Evolutionary conservation across 768 basidiomycete genomes (phyloP).

Genomic region (Pleurotus eryngii): DNA sequence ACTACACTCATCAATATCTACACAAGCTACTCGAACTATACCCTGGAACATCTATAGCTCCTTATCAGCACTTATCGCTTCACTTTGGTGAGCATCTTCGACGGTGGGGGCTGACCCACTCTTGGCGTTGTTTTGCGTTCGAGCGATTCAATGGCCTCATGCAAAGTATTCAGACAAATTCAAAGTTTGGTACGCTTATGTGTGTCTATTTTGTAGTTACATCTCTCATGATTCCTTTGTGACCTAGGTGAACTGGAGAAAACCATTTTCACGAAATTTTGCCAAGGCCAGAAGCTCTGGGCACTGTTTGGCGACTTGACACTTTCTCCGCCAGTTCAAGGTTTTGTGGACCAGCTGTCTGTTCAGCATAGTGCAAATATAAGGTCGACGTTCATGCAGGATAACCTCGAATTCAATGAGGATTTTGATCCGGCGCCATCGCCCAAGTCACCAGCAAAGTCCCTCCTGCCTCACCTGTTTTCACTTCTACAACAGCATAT

Average conservation of each 20-base stretch:
- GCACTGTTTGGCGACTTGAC: constrained; percentile 7
- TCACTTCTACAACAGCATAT: neutral
- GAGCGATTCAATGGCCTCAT: constrained; percentile 27
- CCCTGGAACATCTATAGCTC: constrained; percentile 20
- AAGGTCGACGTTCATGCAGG: constrained; percentile 13
- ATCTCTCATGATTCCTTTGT: neutral
- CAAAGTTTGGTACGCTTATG: constrained; percentile 24
- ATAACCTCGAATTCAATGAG: constrained; percentile 12
- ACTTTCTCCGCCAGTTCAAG: neutral
- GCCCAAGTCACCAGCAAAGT: neutral
- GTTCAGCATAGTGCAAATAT: constrained; percentile 10
- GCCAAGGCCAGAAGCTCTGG: constrained; percentile 19
- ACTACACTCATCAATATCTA: constrained; percentile 30
- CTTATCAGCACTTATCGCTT: constrained; percentile 38
- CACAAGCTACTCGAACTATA: constrained; percentile 24
- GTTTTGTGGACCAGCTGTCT: constrained; percentile 3
- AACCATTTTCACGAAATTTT: constrained; percentile 22
- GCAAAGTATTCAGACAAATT: constrained; percentile 26
- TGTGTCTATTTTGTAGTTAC: neutral
- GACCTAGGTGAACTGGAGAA: constrained; percentile 24
- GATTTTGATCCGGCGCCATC: neutral
- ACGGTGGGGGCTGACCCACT: constrained; percentile 31
- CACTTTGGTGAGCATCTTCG: constrained; percentile 29
- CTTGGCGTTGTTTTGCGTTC: constrained; percentile 23
- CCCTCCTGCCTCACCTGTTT: neutral